Percentiles rank a stretch among this genome's conserved stretches.
Conservation (phyloP, 2,329 filamentous ascomycete species). For the Helotiales sp. region DNA sequence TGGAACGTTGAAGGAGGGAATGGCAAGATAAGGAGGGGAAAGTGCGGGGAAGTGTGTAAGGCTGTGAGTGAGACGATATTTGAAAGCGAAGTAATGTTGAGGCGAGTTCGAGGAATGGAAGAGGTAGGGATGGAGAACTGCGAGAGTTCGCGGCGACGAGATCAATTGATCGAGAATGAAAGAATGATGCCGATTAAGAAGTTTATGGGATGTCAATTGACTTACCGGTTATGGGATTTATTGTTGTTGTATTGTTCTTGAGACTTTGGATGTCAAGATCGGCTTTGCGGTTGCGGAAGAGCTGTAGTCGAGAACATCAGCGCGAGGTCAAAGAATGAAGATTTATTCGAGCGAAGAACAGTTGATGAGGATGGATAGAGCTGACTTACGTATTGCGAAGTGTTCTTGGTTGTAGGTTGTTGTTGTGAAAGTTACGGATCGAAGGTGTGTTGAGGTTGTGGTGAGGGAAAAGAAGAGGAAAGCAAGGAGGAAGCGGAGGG, state of each 20-base stretch:
- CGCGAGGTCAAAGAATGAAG: background rate
- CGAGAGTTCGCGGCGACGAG: background rate
- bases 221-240: background rate
- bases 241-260: background rate
- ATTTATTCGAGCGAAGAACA: background rate
- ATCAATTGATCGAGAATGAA: background rate
- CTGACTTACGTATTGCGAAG: background rate
- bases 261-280: background rate
- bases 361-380: background rate
- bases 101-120: background rate
- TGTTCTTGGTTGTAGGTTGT: background rate
- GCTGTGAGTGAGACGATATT: no score
- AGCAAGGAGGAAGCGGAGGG: background rate
- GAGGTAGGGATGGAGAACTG: background rate
- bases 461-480: constrained; percentile 6
- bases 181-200: background rate
- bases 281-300: background rate
- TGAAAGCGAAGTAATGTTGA: no score
- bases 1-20: background rate
- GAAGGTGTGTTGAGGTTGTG: constrained; percentile 6
- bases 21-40: background rate
- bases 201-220: no score
- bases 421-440: constrained; percentile 1
- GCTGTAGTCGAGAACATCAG: background rate
- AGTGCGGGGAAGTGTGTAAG: background rate